Evolutionary conservation across 2,329 filamentous ascomycete species (phyloP).

Genomic region (Periconia macrospinosa): DNA sequence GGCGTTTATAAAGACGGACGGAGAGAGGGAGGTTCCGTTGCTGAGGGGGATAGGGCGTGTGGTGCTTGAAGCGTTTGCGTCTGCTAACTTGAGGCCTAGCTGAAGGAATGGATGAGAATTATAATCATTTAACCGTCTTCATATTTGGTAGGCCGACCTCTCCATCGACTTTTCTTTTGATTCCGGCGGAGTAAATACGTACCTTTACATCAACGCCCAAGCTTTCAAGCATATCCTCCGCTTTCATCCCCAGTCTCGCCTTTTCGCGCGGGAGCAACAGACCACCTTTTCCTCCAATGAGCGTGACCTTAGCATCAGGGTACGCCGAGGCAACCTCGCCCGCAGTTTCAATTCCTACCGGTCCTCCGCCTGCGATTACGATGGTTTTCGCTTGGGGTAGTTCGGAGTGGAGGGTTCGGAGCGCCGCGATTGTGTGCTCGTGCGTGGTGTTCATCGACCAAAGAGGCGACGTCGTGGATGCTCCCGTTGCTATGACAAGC

Average conservation of each 20-base stretch:
- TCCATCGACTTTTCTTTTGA: background rate
- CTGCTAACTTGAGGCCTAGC: conserved; percentile 8
- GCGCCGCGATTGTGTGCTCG: conserved; percentile 26
- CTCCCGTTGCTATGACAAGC: conserved; percentile 40
- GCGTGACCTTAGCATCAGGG: conserved; percentile 23
- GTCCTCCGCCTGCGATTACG: conserved; percentile 39
- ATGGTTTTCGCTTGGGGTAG: conserved; percentile 31
- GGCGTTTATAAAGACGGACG: conserved; percentile 20
- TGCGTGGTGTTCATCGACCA: conserved; percentile 38
- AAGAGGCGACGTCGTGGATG: conserved; percentile 30
- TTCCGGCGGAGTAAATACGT: conserved; percentile 9
- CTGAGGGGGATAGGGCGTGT: conserved; percentile 6
- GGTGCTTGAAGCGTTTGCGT: conserved; percentile 10
- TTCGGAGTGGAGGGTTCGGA: conserved; percentile 27
- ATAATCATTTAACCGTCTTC: too few relatives aligned
- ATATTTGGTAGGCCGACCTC: background rate
- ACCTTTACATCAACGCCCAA: conserved; percentile 32
- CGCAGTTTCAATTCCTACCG: conserved; percentile 40
- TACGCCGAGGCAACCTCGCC: conserved; percentile 36
- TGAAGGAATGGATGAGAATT: too few relatives aligned
- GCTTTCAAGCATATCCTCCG: conserved; percentile 27
- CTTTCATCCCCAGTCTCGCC: conserved; percentile 22
- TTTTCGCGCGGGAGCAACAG: conserved; percentile 17
- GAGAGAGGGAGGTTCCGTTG: background rate
- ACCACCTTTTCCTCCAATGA: conserved; percentile 30